Base-by-base conservation (phyloP, 352 stramenopile genomes). In the Pythium biforme region DNA sequence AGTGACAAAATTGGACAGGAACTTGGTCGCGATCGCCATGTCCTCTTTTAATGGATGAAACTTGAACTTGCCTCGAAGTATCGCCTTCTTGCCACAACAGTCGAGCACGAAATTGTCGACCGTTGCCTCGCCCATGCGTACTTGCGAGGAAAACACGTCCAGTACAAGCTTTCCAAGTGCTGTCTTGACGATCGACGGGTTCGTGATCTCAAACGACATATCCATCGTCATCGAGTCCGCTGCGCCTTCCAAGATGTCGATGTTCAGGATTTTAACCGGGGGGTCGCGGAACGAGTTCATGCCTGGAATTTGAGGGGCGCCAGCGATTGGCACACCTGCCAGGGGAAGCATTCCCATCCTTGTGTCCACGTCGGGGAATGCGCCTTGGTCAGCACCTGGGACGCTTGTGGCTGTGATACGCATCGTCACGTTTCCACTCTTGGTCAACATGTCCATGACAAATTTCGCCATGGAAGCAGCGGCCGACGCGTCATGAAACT, bases 1-100 rank as follows among this genome's bases (percentile, higher is more conserved):
- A 23, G 59, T 85, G 7, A 94, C 86, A 62, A 94, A 94, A 48
- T 92, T 91, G 3, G 86, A 94, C n/a, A 94, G 66, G 55, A 94
- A 94, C 31, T 55, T 75, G 31, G 76, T 64, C 12, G 81, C 70
- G 17, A 57, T 71, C 0, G 46, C 51, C 15, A 74, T 25, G 39
- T 88, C 78, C 2, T 40, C 41, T 10, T 29, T 27, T 0, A 55
- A 53, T 17, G 86, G 86, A 22, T 77, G 59, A n/a, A 89, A 90
- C 22, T 74, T 64, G 29, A 94, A 94, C 29, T 23, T 75, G 39
- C 83, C 86, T 1, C 43, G 60, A 20, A 94, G 53, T 58, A 88
- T 55, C 1, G 80, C 87, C 53, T 69, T 49, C 51, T 81, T 64
- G 10, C 76, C 73, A 43, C 86, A 92, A 51, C 86, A 92, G 33